A percentile compares a stretch with the other conserved stretches of the same genome.
phyloP scores from a whole-genome alignment of 1,139 yeast species.

The Kurtzmaniella quercitrusa region DNA sequence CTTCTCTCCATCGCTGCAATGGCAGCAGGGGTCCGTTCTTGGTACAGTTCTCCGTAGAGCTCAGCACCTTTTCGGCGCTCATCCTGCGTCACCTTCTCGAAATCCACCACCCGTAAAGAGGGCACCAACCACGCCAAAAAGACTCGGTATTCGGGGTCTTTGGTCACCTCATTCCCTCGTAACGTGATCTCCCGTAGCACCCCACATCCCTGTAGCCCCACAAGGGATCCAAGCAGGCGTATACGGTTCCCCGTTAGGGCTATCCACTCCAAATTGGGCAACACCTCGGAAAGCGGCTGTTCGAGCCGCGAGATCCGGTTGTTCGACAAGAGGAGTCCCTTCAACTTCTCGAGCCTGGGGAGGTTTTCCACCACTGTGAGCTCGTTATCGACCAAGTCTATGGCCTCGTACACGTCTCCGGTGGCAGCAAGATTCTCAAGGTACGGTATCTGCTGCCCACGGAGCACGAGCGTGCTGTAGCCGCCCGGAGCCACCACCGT shows the following conservation, averaged over 20 bases:
- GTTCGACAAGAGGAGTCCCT: constrained; percentile 56
- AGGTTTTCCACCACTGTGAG: constrained; percentile 49
- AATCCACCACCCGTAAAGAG: constrained; percentile 59
- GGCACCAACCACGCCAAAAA: constrained; percentile 65
- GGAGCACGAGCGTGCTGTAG: constrained; percentile 30
- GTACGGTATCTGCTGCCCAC: constrained; percentile 28
- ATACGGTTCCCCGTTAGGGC: constrained; percentile 53
- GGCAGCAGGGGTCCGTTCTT: background rate
- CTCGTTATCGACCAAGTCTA: constrained; percentile 69
- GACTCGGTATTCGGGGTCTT: constrained; percentile 52
- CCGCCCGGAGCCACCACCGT: constrained; percentile 34
- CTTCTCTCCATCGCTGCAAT: background rate
- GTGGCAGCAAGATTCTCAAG: constrained; percentile 34
- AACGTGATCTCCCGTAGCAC: constrained; percentile 48
- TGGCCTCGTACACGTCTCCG: constrained; percentile 39
- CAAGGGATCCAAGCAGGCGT: constrained; percentile 34
- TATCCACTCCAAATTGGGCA: constrained; percentile 47
- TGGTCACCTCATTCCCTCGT: constrained; percentile 58
- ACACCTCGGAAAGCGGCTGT: constrained; percentile 14
- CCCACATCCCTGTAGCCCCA: constrained; percentile 28
- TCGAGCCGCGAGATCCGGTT: constrained; percentile 37
- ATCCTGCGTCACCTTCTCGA: constrained; percentile 48
- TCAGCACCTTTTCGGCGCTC: constrained; percentile 48
- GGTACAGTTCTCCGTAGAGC: constrained; percentile 37
- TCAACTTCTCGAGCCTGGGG: constrained; percentile 43